Base-by-base conservation (phyloP, 768 basidiomycete genomes). In the Xanthoconium stramineum region DNA sequence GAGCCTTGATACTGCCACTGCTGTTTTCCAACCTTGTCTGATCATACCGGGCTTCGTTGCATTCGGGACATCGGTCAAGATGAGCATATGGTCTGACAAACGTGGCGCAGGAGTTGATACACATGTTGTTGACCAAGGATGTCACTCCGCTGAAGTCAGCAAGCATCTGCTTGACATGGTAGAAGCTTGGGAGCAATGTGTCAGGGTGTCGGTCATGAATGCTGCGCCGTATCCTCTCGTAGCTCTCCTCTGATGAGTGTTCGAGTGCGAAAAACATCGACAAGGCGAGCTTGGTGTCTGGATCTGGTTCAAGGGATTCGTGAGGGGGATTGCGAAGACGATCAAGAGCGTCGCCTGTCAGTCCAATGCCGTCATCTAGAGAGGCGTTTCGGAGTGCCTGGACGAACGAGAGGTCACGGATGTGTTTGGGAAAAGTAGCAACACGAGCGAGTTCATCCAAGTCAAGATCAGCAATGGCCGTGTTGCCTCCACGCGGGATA, bases 261-360 rank as follows among this genome's bases (percentile, higher is more conserved):
- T 45, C 14, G 32, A 3, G 32, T 48, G 15, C n/a, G 10, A 20
- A 14, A 13, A 43, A 40, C 39, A 40, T 40, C 5, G 39, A 40
- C 12, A 40, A 9, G 39, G 39, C n/a, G 7, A 40, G 39, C 10
- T 20, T 28, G 20, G 42, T 43, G 20, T 14, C 3, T 43, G 10
- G 42, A 28, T 24, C 12, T 24, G 4, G 12, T 43, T 46, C 20
- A 17, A n/a, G n/a, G n/a, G n/a, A n/a, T n/a, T n/a, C n/a, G n/a
- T 32, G 29, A 17, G 30, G 29, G 9, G 44, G 44, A 46, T 46
- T 15, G 30, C 29, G 17, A 30, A 46, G 44, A 29, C 28, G 43
- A 15, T 44, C 13, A 83, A 46, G 30, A 9, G 45, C n/a, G 5
- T 46, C 19, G 4, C 43, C 43, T 14, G 43, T 44, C 14, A 44